Conservation (phyloP, 164 flowering plant species). For the Dillenia turbinata region DNA sequence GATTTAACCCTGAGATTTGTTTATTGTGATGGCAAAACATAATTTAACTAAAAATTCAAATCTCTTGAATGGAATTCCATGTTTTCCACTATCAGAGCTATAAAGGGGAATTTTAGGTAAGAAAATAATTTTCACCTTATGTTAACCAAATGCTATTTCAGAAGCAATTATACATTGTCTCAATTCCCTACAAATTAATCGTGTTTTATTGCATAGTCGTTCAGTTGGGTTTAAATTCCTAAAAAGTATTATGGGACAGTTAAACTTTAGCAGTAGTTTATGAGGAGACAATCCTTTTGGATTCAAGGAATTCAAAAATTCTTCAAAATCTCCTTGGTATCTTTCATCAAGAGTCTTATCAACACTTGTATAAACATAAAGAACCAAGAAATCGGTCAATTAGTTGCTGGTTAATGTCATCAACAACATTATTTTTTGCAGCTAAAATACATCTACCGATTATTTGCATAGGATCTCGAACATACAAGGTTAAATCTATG, state of each 20-base stretch:
- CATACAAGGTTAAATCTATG: no score
- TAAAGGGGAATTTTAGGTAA: slow-evolving; percentile 1
- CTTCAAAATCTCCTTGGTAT: no score
- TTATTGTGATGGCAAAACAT: slow-evolving; percentile 2
- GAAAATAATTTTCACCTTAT: neutral
- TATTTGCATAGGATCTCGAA: neutral
- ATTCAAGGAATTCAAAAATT: no score
- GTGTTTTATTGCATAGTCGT: no score
- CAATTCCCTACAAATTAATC: slow-evolving; percentile 1
- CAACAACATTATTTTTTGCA: slow-evolving; percentile 5
- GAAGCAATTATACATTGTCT: neutral
- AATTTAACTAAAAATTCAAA: neutral
- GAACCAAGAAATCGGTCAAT: neutral
- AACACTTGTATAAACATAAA: no score
- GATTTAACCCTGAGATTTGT: neutral
- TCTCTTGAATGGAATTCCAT: neutral
- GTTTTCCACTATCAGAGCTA: neutral
- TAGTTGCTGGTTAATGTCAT: neutral
- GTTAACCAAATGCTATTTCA: neutral
- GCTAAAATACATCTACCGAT: neutral
- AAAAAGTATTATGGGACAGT: no score
- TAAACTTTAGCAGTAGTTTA: no score
- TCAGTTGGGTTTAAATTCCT: no score
- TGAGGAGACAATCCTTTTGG: no score
- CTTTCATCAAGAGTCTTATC: no score